These are phyloP conservation scores for Leishmania tarentolae DNA, from an alignment of 208 protist species.

Conservation along the genomic window DNA sequence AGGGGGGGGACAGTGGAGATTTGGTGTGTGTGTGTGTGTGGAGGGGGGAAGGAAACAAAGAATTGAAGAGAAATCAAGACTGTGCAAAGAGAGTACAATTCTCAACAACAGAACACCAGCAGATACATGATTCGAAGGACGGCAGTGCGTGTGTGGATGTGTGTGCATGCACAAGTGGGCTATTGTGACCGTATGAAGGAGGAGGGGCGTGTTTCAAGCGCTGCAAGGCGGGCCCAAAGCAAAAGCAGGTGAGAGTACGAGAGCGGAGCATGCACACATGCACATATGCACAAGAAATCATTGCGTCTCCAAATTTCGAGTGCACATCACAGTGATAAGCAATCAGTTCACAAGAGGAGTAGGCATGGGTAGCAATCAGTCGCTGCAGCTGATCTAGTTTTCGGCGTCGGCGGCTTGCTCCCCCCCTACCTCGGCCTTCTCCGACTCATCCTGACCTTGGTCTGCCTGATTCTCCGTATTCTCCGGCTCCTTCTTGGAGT, in stretches of 20 bases:
- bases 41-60: background rate
- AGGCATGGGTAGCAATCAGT: background rate
- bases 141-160: background rate
- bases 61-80: background rate
- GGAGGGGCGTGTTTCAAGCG: background rate
- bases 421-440: background rate
- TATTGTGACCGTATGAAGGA: background rate
- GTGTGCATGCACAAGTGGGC: background rate
- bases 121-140: background rate
- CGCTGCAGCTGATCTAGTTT: background rate
- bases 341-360: background rate
- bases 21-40: no score
- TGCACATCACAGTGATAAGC: background rate
- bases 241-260: background rate
- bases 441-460: background rate
- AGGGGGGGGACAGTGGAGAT: background rate
- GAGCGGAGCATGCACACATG: background rate
- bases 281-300: background rate
- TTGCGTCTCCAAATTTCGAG: background rate
- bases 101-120: background rate
- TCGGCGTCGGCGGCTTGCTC: background rate
- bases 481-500: background rate
- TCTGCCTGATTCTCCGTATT: conserved; percentile 7
- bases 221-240: background rate
- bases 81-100: background rate